Base-by-base conservation (phyloP, 495 filamentous ascomycete species). In the Neurospora sp. region DNA sequence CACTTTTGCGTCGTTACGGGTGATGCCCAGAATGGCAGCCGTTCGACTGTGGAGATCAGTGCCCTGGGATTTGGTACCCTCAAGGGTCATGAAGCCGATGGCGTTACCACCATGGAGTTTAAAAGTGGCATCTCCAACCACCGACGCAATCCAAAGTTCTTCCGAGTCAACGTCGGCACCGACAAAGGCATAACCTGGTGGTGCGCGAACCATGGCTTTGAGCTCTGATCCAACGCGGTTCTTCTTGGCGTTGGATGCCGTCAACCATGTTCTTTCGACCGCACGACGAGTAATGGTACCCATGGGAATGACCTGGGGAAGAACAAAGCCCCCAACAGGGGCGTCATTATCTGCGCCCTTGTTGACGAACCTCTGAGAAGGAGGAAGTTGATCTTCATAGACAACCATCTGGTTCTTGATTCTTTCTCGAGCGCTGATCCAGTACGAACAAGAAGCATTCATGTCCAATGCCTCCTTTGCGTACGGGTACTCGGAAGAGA, bases 251-350 rank as follows among this genome's bases (percentile, higher is more conserved):
- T 99, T 99, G 76, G 93, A 96, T 16, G 96, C 96, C 20, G 96
- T 99, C 46, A 99, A 87, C 96, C 96, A 99, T 0, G 96, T 98
- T 75, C 96, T 97, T 80, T 99, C 96, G 27, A 99, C 96, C 0
- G 96, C 94, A 74, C 96, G 90, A 44, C 96, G 88, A n/a, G 96
- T 99, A 71, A 99, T 91, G 20, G 96, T 99, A 16, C 96, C 96
- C 96, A 99, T 99, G 11, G 96, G 96, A 73, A 99, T 98, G 70
- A 99, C 83, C 77, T 99, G 96, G n/a, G 96, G 96, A n/a, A 99
- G 83, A 75, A 99, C 98, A 75, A 92, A 96, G 5, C 96, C 96
- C 14, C 70, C 72, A 12, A 61, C 71, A 40, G 74, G 41, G 53
- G 41, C 16, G 42, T 81, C 71, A 3, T 40, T 78, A 75, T 73